Percentiles rank a stretch among this genome's conserved stretches.
phyloP scores from a whole-genome alignment of 78 protist species.

The Dictyostelium citrinum region DNA sequence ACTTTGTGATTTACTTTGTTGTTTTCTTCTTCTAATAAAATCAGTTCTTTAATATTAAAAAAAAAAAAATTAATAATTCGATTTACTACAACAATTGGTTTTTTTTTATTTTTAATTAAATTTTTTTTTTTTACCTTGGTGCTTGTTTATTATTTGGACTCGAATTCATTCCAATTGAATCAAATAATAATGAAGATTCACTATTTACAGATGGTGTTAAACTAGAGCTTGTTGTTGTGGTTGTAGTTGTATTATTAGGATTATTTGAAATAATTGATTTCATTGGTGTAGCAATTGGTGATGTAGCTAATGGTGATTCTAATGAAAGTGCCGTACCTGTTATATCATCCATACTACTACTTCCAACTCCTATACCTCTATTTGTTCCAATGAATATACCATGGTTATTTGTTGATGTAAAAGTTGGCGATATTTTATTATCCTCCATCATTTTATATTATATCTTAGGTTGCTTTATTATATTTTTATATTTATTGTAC shows the following conservation, averaged over 20 bases:
- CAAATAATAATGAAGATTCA: not conserved
- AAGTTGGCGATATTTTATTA: not conserved
- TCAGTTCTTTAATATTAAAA: not conserved
- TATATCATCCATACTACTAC: not conserved
- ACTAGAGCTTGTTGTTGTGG: not conserved
- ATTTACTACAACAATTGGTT: no score
- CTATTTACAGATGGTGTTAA: not conserved
- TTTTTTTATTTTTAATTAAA: no score
- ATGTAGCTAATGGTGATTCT: not conserved
- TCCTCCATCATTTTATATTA: not conserved
- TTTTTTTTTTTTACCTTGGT: not conserved
- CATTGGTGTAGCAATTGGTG: not conserved
- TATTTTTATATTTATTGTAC: not conserved
- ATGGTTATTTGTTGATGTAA: not conserved
- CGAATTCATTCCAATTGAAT: not conserved
- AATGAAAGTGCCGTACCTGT: conserved; percentile 4
- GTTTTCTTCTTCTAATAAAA: conserved; percentile 49
- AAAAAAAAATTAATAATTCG: not conserved
- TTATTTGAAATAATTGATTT: not conserved
- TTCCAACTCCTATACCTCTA: not conserved
- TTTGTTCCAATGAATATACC: not conserved
- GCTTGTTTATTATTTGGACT: not conserved
- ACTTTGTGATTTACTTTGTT: conserved; percentile 72
- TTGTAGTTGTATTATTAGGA: not conserved
- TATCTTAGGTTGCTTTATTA: not conserved